Evolutionary conservation across 768 basidiomycete species (phyloP).

Genomic region (Tricholoma matsutake): DNA sequence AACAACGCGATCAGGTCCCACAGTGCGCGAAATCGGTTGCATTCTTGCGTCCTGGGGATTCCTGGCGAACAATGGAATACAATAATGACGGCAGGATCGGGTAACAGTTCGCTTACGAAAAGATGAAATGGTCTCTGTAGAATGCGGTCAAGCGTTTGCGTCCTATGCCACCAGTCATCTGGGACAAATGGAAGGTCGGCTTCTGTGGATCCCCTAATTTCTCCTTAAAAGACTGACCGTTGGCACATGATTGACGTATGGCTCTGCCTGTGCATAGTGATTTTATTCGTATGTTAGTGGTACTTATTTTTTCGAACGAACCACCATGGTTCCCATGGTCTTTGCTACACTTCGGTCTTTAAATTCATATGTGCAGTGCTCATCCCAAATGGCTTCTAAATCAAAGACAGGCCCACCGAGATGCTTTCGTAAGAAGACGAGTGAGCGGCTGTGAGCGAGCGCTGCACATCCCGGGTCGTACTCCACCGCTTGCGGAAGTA

Average conservation of each 20-base stretch:
- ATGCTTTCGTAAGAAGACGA: conserved; percentile 42
- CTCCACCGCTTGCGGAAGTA: conserved; percentile 37
- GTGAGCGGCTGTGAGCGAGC: conserved; percentile 43
- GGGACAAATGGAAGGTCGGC: background rate
- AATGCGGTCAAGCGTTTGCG: conserved; percentile 47
- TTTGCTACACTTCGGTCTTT: conserved; percentile 45
- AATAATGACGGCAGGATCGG: background rate
- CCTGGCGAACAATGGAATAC: conserved; percentile 19
- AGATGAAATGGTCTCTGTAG: conserved; percentile 56
- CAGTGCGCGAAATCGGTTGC: conserved; percentile 47
- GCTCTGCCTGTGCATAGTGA: conserved; percentile 39
- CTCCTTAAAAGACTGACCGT: conserved; percentile 32
- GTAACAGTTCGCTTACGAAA: conserved; percentile 33
- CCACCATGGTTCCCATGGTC: conserved; percentile 58
- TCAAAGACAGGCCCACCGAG: conserved; percentile 53
- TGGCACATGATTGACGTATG: conserved; percentile 59
- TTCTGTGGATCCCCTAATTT: background rate
- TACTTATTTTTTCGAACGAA: conserved; percentile 20
- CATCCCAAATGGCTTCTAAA: conserved; percentile 60
- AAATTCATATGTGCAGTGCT: conserved; percentile 56
- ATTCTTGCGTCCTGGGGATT: conserved; percentile 46
- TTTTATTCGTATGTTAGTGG: background rate
- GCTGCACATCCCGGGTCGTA: conserved; percentile 42
- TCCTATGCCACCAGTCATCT: conserved; percentile 59
- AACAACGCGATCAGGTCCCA: conserved; percentile 49